A percentile compares a stretch with the other conserved stretches of the same genome.
phyloP scores from a whole-genome alignment of 1,139 yeast genomes.

The Pneumocystis wakefieldiae region DNA sequence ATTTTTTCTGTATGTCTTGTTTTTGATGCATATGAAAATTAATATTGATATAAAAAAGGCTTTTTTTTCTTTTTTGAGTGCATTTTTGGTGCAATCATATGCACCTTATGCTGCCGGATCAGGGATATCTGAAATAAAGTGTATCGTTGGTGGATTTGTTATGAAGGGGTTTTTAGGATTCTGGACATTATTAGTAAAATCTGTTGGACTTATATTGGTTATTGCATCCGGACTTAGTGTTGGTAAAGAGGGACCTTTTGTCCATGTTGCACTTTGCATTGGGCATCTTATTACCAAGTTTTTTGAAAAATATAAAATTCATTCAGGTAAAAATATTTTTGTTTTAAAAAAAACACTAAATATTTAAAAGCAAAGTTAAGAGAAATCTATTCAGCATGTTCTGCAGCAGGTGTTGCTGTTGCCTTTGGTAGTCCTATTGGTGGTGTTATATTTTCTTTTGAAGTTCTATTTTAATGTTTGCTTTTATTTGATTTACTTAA shows the following conservation, averaged over 20 bases:
- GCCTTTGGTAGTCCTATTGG: conserved; percentile 66
- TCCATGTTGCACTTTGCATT: conserved; percentile 71
- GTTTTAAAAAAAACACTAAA: conserved; percentile 10
- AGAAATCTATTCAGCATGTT: conserved; percentile 67
- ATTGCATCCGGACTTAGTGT: conserved; percentile 70
- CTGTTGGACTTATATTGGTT: conserved; percentile 70
- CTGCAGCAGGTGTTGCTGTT: conserved; percentile 61
- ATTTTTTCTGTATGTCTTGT: conserved; percentile 20
- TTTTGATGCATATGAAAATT: conserved; percentile 35
- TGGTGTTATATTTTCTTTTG: conserved; percentile 54
- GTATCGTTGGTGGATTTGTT: conserved; percentile 82
- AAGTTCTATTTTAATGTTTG: conserved; percentile 17
- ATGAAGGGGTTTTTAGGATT: conserved; percentile 65
- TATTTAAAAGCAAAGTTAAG: conserved; percentile 21
- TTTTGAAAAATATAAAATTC: conserved; percentile 32
- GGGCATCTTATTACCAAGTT: conserved; percentile 50
- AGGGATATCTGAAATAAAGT: conserved; percentile 91
- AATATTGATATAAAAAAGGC: conserved; percentile 48
- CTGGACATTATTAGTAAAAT: conserved; percentile 58
- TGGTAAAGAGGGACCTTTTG: conserved; percentile 79
- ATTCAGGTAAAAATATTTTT: conserved; percentile 19
- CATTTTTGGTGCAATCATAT: conserved; percentile 48
- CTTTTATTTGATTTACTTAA: neutral
- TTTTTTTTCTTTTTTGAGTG: conserved; percentile 50
- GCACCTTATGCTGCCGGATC: conserved; percentile 95